Base-by-base conservation (phyloP, 75 land plant genomes). In the Isoetes taiwanensis region DNA sequence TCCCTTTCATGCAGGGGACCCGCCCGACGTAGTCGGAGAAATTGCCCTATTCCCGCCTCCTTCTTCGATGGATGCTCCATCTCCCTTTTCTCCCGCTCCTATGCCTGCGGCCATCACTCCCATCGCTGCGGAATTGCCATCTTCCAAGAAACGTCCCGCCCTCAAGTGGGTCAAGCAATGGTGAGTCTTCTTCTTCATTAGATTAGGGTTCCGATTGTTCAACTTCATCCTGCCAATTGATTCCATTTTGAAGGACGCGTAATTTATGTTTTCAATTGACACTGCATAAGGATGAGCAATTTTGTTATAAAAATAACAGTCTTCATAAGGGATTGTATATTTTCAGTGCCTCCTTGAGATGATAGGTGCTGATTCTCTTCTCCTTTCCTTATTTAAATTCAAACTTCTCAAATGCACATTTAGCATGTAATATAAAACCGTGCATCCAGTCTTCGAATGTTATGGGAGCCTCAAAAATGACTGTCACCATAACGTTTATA, bases 121-220 rank as follows among this genome's bases (percentile, higher is more conserved):
- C 52, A 42, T 25, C 33, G 33, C 33, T 38, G 9, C 39, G 39
- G 14, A 14, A 37, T n/a, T 38, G 41, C 57, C 19, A 20, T 4
- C 4, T 32, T 35, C 57, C 14, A 31, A 25, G 37, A 56, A 33
- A 41, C 63, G 54, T 1, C 27, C 35, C n/a, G 32, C 55, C 25
- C 63, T 52, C 29, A 61, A 48, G 33, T 61, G 63, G 63, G 54
- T 61, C 20, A 61, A 61, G 35, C 63, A 32, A 10, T 61, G 63
- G 63, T 61, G 34, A 5, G 2, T 1, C 43, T 14, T 2, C 27
- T 11, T 9, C n/a, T n/a, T n/a, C n/a, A n/a, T n/a, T n/a, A n/a
- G n/a, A n/a, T n/a, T n/a, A n/a, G n/a, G n/a, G n/a, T 38, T 35
- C 19, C 5, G 25, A 6, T 19, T 12, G 16, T 16, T 58, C 3